phyloP scores from a whole-genome alignment of 495 filamentous ascomycete species.

The Penicillium arizonense region DNA sequence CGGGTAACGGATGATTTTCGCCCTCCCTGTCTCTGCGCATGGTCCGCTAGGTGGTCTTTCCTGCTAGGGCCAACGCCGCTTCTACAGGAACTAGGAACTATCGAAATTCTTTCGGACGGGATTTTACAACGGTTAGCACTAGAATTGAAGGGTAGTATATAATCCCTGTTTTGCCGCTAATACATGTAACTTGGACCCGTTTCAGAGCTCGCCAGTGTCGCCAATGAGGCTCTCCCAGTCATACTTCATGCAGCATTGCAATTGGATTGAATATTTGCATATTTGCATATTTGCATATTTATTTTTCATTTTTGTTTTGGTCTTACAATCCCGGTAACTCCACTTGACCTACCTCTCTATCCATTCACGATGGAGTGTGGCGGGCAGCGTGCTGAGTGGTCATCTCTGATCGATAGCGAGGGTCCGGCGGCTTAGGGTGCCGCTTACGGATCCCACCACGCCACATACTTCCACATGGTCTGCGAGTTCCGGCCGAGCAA shows the following conservation, averaged over 20 bases:
- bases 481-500: slow-evolving; percentile 7
- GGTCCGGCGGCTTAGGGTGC: slow-evolving; percentile 15
- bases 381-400: slow-evolving; percentile 26
- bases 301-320: slow-evolving; percentile 1
- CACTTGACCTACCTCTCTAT: slow-evolving; percentile 13
- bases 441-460: slow-evolving; percentile 16
- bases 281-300: too few relatives aligned
- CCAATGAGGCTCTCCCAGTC: slow-evolving; percentile 7
- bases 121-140: slow-evolving; percentile 7
- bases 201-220: slow-evolving; percentile 13
- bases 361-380: slow-evolving; percentile 14
- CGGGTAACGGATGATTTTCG: background rate
- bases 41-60: slow-evolving; percentile 22
- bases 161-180: too few relatives aligned
- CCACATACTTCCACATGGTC: slow-evolving; percentile 16
- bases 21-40: slow-evolving; percentile 9
- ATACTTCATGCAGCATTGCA: background rate
- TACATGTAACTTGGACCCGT: background rate
- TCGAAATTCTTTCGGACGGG: background rate
- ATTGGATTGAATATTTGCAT: background rate
- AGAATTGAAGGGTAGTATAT: too few relatives aligned
- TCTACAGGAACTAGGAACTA: background rate
- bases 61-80: slow-evolving; percentile 1
- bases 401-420: slow-evolving; percentile 17
- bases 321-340: slow-evolving; percentile 7